Conservation (phyloP, 164 flowering plant species). For the Tetrastigma voinierianum region DNA sequence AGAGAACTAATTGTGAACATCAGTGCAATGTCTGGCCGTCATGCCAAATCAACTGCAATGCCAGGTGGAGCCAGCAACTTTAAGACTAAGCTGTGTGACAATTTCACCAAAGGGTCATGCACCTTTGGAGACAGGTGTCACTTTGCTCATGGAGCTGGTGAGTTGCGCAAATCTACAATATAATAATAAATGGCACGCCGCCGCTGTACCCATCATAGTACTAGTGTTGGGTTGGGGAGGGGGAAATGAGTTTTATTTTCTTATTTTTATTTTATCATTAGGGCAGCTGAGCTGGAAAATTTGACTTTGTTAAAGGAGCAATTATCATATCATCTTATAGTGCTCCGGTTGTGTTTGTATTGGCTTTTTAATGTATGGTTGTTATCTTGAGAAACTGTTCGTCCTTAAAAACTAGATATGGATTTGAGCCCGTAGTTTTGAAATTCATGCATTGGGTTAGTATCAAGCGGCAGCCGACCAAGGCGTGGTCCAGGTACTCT, state of each 20-base stretch:
- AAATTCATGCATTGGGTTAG: too few species aligned
- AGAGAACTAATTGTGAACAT: slow-evolving; percentile 62
- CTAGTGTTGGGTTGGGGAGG: too few species aligned
- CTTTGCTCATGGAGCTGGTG: slow-evolving; percentile 73
- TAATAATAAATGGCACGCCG: slow-evolving; percentile 20
- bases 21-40: slow-evolving; percentile 20
- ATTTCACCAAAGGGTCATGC: slow-evolving; percentile 61
- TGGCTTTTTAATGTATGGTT: too few species aligned
- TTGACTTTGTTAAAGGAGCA: too few species aligned
- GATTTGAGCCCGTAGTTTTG: too few species aligned
- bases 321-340: too few species aligned
- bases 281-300: too few species aligned
- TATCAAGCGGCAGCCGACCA: too few species aligned
- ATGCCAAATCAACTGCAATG: slow-evolving; percentile 6
- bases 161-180: slow-evolving; percentile 44
- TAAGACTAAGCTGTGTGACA: slow-evolving; percentile 80
- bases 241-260: not conserved
- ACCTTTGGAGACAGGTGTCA: slow-evolving; percentile 76
- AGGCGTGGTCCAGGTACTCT: too few species aligned
- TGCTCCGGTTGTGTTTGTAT: too few species aligned
- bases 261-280: not conserved
- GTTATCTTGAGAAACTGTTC: too few species aligned
- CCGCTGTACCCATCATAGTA: not conserved
- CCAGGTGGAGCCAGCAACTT: slow-evolving; percentile 33
- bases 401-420: too few species aligned